These are phyloP conservation scores for Candida sphagnicola DNA, from an alignment of 805 yeast species.

Conservation along the genomic window DNA sequence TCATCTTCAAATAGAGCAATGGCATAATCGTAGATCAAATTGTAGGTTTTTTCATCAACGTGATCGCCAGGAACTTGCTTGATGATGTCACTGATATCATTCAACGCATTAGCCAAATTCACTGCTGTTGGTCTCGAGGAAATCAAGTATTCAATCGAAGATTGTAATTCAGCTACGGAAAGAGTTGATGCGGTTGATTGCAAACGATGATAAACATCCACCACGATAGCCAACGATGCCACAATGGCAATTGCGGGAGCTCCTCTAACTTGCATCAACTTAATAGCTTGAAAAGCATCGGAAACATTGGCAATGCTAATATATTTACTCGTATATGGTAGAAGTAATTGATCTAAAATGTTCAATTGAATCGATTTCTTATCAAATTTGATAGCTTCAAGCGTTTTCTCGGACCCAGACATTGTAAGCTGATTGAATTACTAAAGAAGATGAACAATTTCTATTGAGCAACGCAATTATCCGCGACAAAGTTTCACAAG, in stretches of 20 bases:
- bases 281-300: slow-evolving; percentile 81
- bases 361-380: slow-evolving; percentile 41
- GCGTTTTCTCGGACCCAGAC: slow-evolving; percentile 14
- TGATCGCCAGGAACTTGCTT: slow-evolving; percentile 17
- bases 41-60: slow-evolving; percentile 22
- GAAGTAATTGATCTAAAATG: slow-evolving; percentile 74
- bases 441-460: too few species aligned
- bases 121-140: slow-evolving; percentile 95
- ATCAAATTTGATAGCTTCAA: slow-evolving; percentile 67
- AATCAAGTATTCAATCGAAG: slow-evolving; percentile 60
- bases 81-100: slow-evolving; percentile 40
- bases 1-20: slow-evolving; percentile 68
- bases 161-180: slow-evolving; percentile 31
- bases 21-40: slow-evolving; percentile 40
- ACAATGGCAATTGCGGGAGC: slow-evolving; percentile 99
- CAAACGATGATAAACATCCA: slow-evolving; percentile 48
- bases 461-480: too few species aligned
- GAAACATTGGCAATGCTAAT: slow-evolving; percentile 57
- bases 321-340: slow-evolving; percentile 78
- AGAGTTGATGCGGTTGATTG: slow-evolving; percentile 9
- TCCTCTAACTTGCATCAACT: slow-evolving; percentile 91
- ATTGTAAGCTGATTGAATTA: neutral
- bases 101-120: slow-evolving; percentile 74
- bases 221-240: slow-evolving; percentile 77
- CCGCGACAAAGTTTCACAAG: too few species aligned